Evolutionary conservation across 83 land plant species (phyloP), one percentile per base, ranked within the genome.

Genomic region (Picea mariana): DNA sequence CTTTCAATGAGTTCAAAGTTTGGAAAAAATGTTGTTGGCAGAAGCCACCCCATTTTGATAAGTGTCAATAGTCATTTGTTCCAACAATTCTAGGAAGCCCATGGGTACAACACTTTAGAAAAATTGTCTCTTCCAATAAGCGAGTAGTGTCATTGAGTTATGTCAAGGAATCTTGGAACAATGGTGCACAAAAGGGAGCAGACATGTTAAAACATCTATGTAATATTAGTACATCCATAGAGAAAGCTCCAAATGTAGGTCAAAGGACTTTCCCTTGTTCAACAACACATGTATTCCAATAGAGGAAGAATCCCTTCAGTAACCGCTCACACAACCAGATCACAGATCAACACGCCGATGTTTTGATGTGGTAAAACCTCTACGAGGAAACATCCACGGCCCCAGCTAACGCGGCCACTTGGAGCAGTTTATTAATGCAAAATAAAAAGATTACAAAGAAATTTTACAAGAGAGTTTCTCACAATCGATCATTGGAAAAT

Each of bases 21-120:
- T 82, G 83, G 75, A 86, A 83, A 21, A 62, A 81, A 13, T 90
- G 88, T 3, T 72, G 77, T 77, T 87, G 90, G 92, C 60, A 68
- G 81, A 88, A 78, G 52, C 55, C 63, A 78, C 80, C 80, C 16
- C 7, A 31, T 38, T 17, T 24, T 17, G 34, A 23, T 26, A 77
- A 60, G 21, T 18, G 42, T 62, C 63, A 78, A 18, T 1, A 24
- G 17, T 59, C 16, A 26, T 5, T 23, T 16, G 59, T 61, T 78
- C 40, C 44, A 62, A 78, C 40, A 3, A 24, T 60, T 61, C 44
- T 38, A n/a, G 65, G 65, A 78, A 78, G 47, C 21, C 26, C 66
- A 9, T 78, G 80, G 66, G 63, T 78, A 78, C 80, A 78, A 26
- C 80, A 62, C 24, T 78, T 78, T 63, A 78, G 66, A 61, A 34